Percentiles rank a stretch among this genome's conserved stretches.
phyloP scores from a whole-genome alignment of 139 green algal genomes.

The Yamagishiella unicocca region DNA sequence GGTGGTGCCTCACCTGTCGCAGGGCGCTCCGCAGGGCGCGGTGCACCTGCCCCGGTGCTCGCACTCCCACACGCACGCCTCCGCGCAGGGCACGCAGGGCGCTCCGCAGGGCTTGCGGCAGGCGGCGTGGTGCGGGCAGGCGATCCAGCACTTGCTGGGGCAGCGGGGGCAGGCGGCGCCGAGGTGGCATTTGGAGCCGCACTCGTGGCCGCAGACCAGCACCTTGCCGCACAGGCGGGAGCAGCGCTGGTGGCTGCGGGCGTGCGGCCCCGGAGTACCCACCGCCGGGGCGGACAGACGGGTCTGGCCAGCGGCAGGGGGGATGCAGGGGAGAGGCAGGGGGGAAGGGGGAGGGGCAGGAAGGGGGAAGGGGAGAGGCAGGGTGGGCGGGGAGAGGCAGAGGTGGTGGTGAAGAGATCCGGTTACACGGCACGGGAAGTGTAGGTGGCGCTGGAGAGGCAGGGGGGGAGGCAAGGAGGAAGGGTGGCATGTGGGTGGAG shows the following conservation, averaged over 20 bases:
- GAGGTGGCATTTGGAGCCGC: constrained; percentile 41
- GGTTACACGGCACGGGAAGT: no score
- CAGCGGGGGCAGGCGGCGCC: constrained; percentile 48
- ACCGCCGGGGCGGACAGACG: not conserved
- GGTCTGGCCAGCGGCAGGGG: no score
- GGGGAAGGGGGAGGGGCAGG: no score
- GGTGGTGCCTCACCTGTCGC: constrained; percentile 51
- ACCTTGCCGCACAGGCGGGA: not conserved
- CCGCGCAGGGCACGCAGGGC: constrained; percentile 67
- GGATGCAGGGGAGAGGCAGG: no score
- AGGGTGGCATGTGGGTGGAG: no score
- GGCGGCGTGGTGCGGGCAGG: constrained; percentile 54
- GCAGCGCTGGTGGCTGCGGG: constrained; percentile 11
- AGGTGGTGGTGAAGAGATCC: no score
- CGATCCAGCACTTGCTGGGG: constrained; percentile 44
- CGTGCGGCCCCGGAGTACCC: not conserved
- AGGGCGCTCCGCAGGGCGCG: constrained; percentile 77
- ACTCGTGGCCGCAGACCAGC: constrained; percentile 53
- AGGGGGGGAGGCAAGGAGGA: no score
- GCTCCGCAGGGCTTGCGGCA: constrained; percentile 59
- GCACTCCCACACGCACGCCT: constrained; percentile 76
- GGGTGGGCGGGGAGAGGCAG: no score
- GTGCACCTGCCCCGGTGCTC: constrained; percentile 68
- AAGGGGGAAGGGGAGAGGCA: no score
- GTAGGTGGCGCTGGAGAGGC: no score